Evolutionary conservation across 768 basidiomycete species (phyloP), one percentile per base, ranked within the genome.

Genomic region (Termitomyces sp.): DNA sequence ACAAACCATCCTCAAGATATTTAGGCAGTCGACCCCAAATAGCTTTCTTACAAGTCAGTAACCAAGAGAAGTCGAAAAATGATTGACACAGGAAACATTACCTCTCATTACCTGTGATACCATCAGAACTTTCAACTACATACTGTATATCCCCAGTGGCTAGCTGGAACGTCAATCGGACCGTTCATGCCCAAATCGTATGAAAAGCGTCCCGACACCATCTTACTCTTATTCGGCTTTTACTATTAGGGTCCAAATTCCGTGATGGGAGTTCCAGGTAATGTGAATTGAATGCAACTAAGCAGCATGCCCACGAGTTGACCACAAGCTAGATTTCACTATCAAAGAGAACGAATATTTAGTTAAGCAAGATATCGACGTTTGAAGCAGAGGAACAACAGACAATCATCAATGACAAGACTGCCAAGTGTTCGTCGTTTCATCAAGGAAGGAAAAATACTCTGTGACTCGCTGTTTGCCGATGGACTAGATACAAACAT

Each of bases 41-140:
- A n/a, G n/a, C n/a, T n/a, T n/a, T n/a, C n/a, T n/a, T n/a, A n/a
- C n/a, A n/a, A n/a, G n/a, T n/a, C n/a, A n/a, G n/a, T n/a, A n/a
- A n/a, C 18, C 7, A 20, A 46, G 29, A 50, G 57, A 54, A 50
- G 54, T 50, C 27, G 42, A 22, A 53, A 27, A 4, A n/a, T 57
- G 53, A 60, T 62, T 55, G 59, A 60, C 59, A 60, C n/a, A n/a
- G n/a, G n/a, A n/a, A n/a, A n/a, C n/a, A n/a, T n/a, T n/a, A n/a
- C n/a, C n/a, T n/a, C n/a, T n/a, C n/a, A 31, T 56, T 52, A 40
- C 52, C 50, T 49, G 58, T 43, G 53, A 57, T 57, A 57, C 50
- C 47, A 60, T 60, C 56, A 53, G 45, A 55, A 47, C 40, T 45
- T 16, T 40, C 38, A 9, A 29, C 29, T 29, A n/a, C n/a, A n/a